phyloP scores from a whole-genome alignment of 73 alveolate species.

The Paramecium primaurelia region DNA sequence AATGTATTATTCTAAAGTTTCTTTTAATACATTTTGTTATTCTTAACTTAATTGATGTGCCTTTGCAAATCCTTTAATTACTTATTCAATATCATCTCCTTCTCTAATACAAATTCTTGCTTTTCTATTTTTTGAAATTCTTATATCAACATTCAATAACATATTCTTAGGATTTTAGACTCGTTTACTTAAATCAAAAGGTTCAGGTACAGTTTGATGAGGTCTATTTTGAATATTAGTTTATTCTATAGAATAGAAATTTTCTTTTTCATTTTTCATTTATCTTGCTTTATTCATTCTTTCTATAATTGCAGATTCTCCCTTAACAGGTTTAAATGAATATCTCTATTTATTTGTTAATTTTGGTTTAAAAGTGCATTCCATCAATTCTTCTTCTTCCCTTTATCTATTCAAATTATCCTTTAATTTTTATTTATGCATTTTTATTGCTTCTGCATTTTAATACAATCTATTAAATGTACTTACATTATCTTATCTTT shows the following conservation, averaged over 20 bases:
- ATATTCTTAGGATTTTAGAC: neutral
- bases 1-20: constrained; percentile 28
- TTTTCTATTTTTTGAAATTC: constrained; percentile 1
- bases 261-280: constrained; percentile 36
- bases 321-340: constrained; percentile 8
- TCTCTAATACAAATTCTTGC: constrained; percentile 20
- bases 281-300: constrained; percentile 35
- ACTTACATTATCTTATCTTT: neutral
- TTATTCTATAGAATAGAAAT: neutral
- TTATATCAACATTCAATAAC: constrained; percentile 17
- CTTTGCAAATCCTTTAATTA: neutral
- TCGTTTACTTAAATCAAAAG: neutral
- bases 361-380: constrained; percentile 38
- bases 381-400: neutral
- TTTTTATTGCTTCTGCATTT: neutral
- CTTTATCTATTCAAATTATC: neutral
- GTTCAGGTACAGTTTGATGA: neutral
- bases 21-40: neutral
- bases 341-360: neutral
- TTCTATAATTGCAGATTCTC: neutral
- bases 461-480: constrained; percentile 38
- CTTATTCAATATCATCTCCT: constrained; percentile 3
- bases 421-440: neutral
- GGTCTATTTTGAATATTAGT: neutral
- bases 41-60: neutral